Evolutionary conservation across 805 yeast species (phyloP), one percentile per base, ranked within the genome.

Genomic region (Yarrowia osloensis): DNA sequence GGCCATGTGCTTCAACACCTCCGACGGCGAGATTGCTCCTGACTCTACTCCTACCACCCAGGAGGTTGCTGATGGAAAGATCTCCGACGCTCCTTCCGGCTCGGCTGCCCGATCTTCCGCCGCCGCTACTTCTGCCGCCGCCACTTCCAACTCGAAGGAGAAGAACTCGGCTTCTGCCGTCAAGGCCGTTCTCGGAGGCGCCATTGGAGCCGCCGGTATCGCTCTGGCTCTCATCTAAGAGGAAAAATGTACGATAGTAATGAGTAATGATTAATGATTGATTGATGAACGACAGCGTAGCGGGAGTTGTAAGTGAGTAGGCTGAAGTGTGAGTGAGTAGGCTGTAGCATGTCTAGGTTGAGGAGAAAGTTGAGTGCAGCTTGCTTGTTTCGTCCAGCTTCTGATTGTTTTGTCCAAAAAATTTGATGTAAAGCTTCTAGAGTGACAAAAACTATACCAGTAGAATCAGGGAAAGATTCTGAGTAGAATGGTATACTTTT

Each of bases 91-190:
- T 31, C 31, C 66, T 29, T 13, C 67, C n/a, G 55, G 55, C 2
- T 29, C 55, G 21, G 55, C 26, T 5, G 29, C 49, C 19, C 19
- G 19, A 13, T 22, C 50, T 26, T 70, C 71, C 57, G 63, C 69
- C 29, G 67, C 73, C 42, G 87, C 88, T 61, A 90, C 88, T 66
- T 88, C 89, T 52, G 80, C 85, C 50, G 77, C 83, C 69, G 96
- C 88, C n/a, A 74, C 89, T 80, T 95, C 90, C 55, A 87, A 82
- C 75, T 81, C 86, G 72, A 88, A 88, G 29, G 93, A 93, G 83
- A 74, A 76, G 44, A 75, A 79, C 68, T 83, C 76, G 31, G 82
- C 79, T 49, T 40, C 52, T 49, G 73, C 69, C 42, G 77, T 78
- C 35, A 67, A 59, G 59, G 70, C 76, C 12, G 77, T 74, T 31